A percentile compares a stretch with the other conserved stretches of the same genome.
phyloP scores from a whole-genome alignment of 176 grass and related monocot genomes.

The Carex littledalei region DNA sequence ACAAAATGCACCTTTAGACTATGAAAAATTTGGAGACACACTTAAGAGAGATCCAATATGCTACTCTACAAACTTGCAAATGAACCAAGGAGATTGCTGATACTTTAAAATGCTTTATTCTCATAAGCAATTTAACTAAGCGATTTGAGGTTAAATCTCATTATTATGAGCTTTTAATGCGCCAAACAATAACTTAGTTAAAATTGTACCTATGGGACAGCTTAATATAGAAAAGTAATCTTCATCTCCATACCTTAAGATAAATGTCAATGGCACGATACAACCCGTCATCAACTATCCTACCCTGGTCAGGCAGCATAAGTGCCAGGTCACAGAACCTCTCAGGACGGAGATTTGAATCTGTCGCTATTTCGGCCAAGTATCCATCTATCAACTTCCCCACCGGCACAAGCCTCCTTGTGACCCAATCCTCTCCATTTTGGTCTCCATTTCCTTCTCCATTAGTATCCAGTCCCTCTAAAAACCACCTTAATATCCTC shows the following conservation, averaged over 20 bases:
- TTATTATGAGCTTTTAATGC: not conserved
- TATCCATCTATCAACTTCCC: constrained; percentile 80
- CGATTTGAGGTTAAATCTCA: not conserved
- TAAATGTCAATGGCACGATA: constrained; percentile 98
- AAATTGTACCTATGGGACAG: not conserved
- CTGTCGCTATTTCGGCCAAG: constrained; percentile 80
- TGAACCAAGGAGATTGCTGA: not conserved
- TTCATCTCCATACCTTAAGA: constrained; percentile 51
- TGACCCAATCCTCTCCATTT: constrained; percentile 32
- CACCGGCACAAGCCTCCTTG: constrained; percentile 31
- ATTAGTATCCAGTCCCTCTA: constrained; percentile 38
- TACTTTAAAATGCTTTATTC: not conserved
- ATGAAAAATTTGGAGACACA: not conserved
- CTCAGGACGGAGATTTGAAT: constrained; percentile 74
- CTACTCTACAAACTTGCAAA: not conserved
- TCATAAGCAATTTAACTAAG: not conserved
- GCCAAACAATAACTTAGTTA: not conserved
- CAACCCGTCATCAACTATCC: constrained; percentile 82
- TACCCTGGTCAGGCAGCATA: constrained; percentile 67
- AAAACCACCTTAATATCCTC: constrained; percentile 56
- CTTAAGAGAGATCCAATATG: not conserved
- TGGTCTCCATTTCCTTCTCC: constrained; percentile 28
- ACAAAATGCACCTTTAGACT: constrained; percentile 15
- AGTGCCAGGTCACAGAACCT: constrained; percentile 94
- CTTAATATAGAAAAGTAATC: not conserved